Conservation (phyloP, 2,329 filamentous ascomycete species). For the Diaporthe ilicicola region DNA sequence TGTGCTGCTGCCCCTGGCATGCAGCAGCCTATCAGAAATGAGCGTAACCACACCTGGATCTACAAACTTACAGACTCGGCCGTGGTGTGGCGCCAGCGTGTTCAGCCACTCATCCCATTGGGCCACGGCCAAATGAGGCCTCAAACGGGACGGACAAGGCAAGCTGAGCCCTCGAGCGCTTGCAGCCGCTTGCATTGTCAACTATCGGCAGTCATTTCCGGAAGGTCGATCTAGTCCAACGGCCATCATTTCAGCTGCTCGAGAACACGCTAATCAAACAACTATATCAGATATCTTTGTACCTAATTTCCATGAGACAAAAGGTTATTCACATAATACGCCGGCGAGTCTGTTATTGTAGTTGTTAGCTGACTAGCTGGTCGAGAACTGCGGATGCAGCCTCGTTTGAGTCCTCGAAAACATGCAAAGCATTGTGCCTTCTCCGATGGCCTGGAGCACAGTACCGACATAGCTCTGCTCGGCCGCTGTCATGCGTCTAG, state of each 20-base stretch:
- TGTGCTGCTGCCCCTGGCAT: not conserved
- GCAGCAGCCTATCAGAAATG: not conserved
- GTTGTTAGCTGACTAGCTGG: not conserved
- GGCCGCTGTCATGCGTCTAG: not conserved
- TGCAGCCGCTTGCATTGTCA: constrained; percentile 5
- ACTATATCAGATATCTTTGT: not conserved
- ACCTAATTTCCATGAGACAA: not conserved
- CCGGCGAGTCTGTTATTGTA: too few relatives aligned
- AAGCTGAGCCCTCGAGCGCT: constrained; percentile 21
- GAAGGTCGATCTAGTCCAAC: not conserved
- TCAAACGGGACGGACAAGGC: constrained; percentile 6
- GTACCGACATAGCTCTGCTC: not conserved
- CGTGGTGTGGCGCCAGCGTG: constrained; percentile 5
- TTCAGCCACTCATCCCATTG: constrained; percentile 24
- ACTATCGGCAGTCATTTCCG: constrained; percentile 21
- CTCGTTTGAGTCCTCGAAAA: not conserved
- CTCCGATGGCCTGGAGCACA: not conserved
- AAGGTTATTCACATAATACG: too few relatives aligned
- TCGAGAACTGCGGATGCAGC: not conserved
- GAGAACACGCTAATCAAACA: not conserved
- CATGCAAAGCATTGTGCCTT: not conserved
- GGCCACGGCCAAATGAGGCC: constrained; percentile 25
- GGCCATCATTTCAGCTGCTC: not conserved
- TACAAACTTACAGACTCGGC: not conserved
- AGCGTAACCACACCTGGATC: constrained; percentile 22